Conservation (phyloP, 2,329 filamentous ascomycete species). For the Ceratocystis ficicola region DNA sequence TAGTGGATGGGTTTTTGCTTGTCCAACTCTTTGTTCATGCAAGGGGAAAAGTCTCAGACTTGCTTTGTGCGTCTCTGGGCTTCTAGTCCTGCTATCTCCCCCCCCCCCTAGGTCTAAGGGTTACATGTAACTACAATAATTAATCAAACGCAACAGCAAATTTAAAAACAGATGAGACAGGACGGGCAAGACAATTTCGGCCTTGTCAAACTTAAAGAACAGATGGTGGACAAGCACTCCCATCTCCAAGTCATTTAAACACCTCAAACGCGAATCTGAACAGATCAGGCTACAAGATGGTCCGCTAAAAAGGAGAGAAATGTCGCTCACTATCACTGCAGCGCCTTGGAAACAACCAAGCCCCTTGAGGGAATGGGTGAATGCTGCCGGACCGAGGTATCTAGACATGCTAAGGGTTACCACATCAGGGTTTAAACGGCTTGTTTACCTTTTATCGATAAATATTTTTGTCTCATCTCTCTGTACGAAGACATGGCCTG, state of each 20-base stretch:
- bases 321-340: not conserved
- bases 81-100: not conserved
- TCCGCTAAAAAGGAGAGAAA: not conserved
- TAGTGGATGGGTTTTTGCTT: not conserved
- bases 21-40: not conserved
- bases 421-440: not conserved
- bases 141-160: not conserved
- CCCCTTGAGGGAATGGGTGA: not conserved
- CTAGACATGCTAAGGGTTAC: not conserved
- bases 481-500: no score
- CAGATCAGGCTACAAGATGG: conserved; percentile 6
- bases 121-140: not conserved
- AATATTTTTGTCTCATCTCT: no score
- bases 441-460: not conserved
- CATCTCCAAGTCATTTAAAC: not conserved
- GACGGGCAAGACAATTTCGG: not conserved
- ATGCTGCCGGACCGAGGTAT: not conserved
- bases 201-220: not conserved
- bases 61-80: not conserved
- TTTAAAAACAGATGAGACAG: not conserved
- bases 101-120: not conserved
- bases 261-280: not conserved
- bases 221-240: not conserved
- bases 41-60: not conserved
- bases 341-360: not conserved